Evolutionary conservation across 1,139 yeast genomes (phyloP), one percentile per base, ranked within the genome.

Genomic region (Spathaspora sp.): DNA sequence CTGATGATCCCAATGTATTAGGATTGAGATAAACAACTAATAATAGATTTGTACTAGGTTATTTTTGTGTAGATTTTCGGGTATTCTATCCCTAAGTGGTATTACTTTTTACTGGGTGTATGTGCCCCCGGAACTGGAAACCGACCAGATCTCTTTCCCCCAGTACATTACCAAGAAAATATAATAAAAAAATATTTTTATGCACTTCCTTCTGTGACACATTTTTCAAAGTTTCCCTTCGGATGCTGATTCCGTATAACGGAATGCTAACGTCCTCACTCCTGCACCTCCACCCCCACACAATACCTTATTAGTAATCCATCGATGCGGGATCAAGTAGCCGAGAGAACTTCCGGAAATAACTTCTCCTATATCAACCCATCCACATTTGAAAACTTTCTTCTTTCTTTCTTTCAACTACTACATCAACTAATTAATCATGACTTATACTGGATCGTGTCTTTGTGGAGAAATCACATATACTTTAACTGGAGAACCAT

Each of bases 401-500:
- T 9, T 31, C 8, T 9, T 31, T 6, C 15, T 31, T 15, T 31
- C 10, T 4, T 6, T 2, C 13, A 13, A 24, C 26, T 24, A 24
- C 9, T 24, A 24, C 26, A 15, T 11, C 6, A 15, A 33, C 13
- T 9, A 18, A 20, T 7, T 8, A 15, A 37, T 26, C 33, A 46
- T 46, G 49, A 24, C 49, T 8, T 46, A 48, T 23, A 24, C 46
- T 33, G 54, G 54, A 10, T 50, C 58, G n/a, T 60, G 65, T 51
- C 39, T 56, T n/a, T 60, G 65, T 40, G 60, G 60, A 16, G 47
- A 53, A 9, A 49, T 60, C 29, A 39, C 43, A 6, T 43, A 59
- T 33, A 42, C 42, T 2, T 43, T 57, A 10, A 38, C 25, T 10
- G 52, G 54, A 13, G 41, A 48, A n/a, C 61, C 65, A 18, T 43